Base-by-base conservation (phyloP, 169 alveolate genomes). In the Toxoplasma gondii region DNA sequence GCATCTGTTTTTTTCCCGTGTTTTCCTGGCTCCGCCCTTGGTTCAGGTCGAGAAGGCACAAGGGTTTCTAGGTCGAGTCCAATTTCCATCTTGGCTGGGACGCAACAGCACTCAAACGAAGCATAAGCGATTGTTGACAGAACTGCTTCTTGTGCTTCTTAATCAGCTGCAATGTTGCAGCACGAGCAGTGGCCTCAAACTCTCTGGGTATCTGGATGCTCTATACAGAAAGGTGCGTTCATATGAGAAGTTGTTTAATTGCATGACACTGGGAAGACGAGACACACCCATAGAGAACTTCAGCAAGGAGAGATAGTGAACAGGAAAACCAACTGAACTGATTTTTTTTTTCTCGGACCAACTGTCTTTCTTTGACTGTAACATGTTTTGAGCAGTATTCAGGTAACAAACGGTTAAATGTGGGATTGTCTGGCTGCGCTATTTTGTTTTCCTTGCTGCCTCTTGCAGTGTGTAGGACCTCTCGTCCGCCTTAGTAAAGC, bases 1-100 rank as follows among this genome's bases (percentile, higher is more conserved):
- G 58, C 12, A 7, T 49, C 58, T 49, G 58, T 49, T 49, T 49
- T 12, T 12, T 49, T n/a, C n/a, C n/a, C 58, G 58, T 49, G 4
- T 49, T 49, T 49, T 12, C 12, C 58, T 49, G 58, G 4, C 12
- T 49, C 12, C 9, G 27, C 19, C 67, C 67, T 9, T 64, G 24
- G 74, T 64, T 16, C 74, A 64, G 74, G 74, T 78, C 45, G 86
- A 78, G 86, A n/a, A 38, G 39, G 86, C 45, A 12, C 49, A 38
- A n/a, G 86, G 86, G 44, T 88, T 34, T 88, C 36, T 88, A 16
- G 81, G 81, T 22, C 45, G 92, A 0, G 92, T 88, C n/a, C 69
- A 88, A n/a, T 88, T 88, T 36, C 92, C 92, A 1, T 88, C 92
- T 16, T 88, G 92, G 92, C 84, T 88, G 81, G 92, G 92, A 4